These are phyloP conservation scores for Plasmodium coatneyi DNA, from an alignment of 169 alveolate species.

Conservation along the genomic window DNA sequence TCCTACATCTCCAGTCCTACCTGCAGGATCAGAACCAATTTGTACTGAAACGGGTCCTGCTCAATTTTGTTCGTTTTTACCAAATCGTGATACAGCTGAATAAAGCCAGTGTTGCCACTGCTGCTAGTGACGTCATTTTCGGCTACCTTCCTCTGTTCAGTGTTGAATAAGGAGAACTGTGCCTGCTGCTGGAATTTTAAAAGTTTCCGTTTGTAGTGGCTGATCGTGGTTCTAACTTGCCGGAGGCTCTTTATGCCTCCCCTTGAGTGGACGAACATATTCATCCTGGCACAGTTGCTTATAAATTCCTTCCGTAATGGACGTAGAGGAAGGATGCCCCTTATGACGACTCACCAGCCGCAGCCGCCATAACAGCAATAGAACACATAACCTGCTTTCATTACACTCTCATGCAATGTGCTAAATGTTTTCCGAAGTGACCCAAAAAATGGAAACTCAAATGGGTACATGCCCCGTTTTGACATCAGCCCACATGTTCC, in stretches of 20 bases:
- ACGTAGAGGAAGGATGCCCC: neutral
- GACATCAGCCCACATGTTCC: neutral
- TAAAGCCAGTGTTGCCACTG: slow-evolving; percentile 9
- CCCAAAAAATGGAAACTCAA: neutral
- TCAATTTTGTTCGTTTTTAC: slow-evolving; percentile 61
- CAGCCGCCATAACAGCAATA: neutral
- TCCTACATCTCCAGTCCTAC: neutral
- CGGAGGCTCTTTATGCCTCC: slow-evolving; percentile 3
- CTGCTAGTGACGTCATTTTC: neutral
- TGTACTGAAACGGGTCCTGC: slow-evolving; percentile 55
- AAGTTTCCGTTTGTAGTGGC: neutral
- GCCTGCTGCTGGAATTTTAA: slow-evolving; percentile 17
- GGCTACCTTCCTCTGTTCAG: neutral
- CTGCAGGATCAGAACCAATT: slow-evolving; percentile 35
- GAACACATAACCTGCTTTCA: neutral
- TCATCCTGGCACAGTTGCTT: neutral
- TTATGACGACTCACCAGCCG: neutral
- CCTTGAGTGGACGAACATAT: neutral
- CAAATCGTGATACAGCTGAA: slow-evolving; percentile 34
- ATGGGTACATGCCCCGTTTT: neutral
- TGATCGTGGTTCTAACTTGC: neutral
- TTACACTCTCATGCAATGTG: neutral
- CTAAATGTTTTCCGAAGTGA: neutral
- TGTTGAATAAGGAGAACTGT: slow-evolving; percentile 32
- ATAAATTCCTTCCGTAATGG: neutral